Percentiles rank a stretch among this genome's conserved stretches.
These are phyloP conservation scores for Melampsora americana DNA, from an alignment of 1,284 basidiomycete genomes.

Conservation along the genomic window DNA sequence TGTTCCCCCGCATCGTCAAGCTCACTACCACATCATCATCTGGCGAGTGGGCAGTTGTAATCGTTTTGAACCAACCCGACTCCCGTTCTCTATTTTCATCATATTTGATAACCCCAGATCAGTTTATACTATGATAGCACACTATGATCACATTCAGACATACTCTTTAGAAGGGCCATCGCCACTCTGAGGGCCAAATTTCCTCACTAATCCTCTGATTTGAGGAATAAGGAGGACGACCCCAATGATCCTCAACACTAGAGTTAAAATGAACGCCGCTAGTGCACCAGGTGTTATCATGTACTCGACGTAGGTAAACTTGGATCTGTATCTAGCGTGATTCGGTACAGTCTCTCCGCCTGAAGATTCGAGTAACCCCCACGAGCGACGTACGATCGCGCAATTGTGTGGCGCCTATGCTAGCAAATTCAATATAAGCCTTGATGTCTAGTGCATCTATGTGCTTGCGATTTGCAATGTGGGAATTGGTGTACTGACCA, in stretches of 20 bases:
- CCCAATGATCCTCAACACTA: constrained; percentile 31
- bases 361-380: constrained; percentile 50
- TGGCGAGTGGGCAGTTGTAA: constrained; percentile 48
- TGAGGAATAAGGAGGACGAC: constrained; percentile 47
- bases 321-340: constrained; percentile 25
- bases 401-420: constrained; percentile 47
- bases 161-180: constrained; percentile 47
- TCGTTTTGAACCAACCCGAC: constrained; percentile 49
- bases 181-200: constrained; percentile 48
- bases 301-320: constrained; percentile 35
- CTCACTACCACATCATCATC: constrained; percentile 47
- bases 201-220: constrained; percentile 46
- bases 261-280: constrained; percentile 18
- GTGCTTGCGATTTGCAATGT: not conserved
- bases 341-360: not conserved
- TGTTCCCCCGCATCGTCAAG: constrained; percentile 47
- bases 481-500: constrained; percentile 6
- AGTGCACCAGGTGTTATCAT: constrained; percentile 24
- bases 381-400: constrained; percentile 48
- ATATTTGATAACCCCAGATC: not conserved
- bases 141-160: constrained; percentile 4
- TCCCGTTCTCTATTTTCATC: constrained; percentile 38
- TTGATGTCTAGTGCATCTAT: not conserved
- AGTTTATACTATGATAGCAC: not conserved
- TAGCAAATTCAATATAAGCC: not conserved